phyloP scores from a whole-genome alignment of 805 yeast species.

The Starmerella asiatica region DNA sequence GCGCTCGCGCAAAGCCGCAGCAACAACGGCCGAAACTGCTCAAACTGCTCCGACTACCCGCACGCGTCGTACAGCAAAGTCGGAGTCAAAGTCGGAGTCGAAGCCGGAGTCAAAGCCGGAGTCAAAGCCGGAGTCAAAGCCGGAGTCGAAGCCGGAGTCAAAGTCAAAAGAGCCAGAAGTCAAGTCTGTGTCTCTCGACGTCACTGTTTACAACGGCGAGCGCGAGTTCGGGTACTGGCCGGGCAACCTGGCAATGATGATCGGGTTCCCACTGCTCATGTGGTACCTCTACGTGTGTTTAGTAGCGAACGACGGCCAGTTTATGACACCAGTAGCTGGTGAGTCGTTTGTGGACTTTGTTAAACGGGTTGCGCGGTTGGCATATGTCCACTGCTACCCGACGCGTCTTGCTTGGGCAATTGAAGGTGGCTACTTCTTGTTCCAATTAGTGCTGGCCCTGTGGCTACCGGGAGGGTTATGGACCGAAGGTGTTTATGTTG shows the following conservation, averaged over 20 bases:
- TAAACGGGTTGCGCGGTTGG: conserved; percentile 33
- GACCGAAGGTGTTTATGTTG: conserved; percentile 88
- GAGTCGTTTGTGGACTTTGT: conserved; percentile 36
- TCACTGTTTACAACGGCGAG: conserved; percentile 21
- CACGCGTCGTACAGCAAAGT: too few relatives aligned
- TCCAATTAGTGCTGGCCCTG: conserved; percentile 64
- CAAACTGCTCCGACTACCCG: too few relatives aligned
- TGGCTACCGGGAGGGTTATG: conserved; percentile 75
- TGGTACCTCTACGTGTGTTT: conserved; percentile 94
- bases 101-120: too few relatives aligned
- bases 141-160: too few relatives aligned
- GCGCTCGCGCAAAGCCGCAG: too few relatives aligned
- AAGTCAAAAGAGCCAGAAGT: neutral
- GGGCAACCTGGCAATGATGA: conserved; percentile 84
- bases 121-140: too few relatives aligned
- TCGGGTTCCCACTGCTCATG: conserved; percentile 87
- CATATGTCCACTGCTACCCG: conserved; percentile 36
- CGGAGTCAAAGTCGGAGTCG: too few relatives aligned
- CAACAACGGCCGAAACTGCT: too few relatives aligned
- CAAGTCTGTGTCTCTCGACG: conserved; percentile 13
- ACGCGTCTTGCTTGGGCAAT: conserved; percentile 46
- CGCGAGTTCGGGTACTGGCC: conserved; percentile 81
- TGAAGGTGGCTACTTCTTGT: conserved; percentile 53
- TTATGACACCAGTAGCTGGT: conserved; percentile 52
- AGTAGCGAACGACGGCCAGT: conserved; percentile 57